A percentile compares a stretch with the other conserved stretches of the same genome.
Conservation (phyloP, 1,284 basidiomycete species). For the Cryptococcus hybrid region DNA sequence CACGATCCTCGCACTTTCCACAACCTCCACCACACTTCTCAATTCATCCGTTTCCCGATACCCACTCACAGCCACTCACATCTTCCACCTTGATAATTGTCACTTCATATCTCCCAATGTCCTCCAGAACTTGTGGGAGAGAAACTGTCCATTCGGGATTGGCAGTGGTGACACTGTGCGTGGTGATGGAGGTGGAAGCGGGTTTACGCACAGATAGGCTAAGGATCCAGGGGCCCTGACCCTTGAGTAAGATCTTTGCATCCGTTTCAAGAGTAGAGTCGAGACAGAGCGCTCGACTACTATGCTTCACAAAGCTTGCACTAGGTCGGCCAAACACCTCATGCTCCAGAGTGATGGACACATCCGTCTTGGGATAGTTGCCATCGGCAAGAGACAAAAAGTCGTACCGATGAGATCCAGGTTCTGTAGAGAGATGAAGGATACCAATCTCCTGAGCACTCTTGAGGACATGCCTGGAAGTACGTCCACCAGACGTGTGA, state of each 20-base stretch:
- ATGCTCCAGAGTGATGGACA: constrained; percentile 69
- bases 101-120: constrained; percentile 76
- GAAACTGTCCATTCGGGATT: constrained; percentile 34
- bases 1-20: constrained; percentile 89
- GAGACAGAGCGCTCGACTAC: constrained; percentile 72
- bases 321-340: constrained; percentile 73
- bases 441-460: constrained; percentile 78
- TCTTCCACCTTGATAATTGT: constrained; percentile 73
- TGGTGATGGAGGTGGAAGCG: constrained; percentile 65
- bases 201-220: constrained; percentile 69
- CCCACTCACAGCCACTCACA: constrained; percentile 73
- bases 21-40: constrained; percentile 79
- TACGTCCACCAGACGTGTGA: constrained; percentile 51
- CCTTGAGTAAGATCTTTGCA: constrained; percentile 65
- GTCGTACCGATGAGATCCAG: constrained; percentile 83
- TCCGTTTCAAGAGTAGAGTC: constrained; percentile 55
- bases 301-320: constrained; percentile 67
- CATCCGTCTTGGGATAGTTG: constrained; percentile 65
- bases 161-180: constrained; percentile 58
- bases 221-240: constrained; percentile 84
- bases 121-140: constrained; percentile 64
- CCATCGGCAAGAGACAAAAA: constrained; percentile 84
- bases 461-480: constrained; percentile 69
- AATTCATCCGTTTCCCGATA: constrained; percentile 63
- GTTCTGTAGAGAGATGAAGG: constrained; percentile 75